Percentiles rank a stretch among this genome's conserved stretches.
phyloP scores from a whole-genome alignment of 2,329 filamentous ascomycete genomes.

The Cercospora citrullina region DNA sequence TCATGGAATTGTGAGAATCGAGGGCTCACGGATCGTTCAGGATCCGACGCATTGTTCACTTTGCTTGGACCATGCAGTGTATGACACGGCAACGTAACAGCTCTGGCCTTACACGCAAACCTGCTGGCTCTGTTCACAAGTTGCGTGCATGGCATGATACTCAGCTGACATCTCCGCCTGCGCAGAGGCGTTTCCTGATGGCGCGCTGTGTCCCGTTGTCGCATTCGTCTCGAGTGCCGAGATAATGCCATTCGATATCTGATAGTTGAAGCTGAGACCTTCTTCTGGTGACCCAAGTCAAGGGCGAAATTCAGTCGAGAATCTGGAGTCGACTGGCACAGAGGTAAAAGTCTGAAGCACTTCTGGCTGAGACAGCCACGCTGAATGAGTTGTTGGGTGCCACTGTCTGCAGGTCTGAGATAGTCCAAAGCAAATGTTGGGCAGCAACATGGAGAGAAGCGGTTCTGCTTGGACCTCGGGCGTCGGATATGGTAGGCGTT shows the following conservation, averaged over 20 bases:
- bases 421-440: not conserved
- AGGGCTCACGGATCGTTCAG: not conserved
- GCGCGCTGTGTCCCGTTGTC: not conserved
- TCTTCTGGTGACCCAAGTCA: not conserved
- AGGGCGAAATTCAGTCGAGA: not conserved
- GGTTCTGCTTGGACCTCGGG: not conserved
- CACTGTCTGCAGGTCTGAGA: not conserved
- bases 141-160: not conserved
- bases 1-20: not conserved
- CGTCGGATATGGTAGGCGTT: not conserved
- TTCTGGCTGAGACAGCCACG: not conserved
- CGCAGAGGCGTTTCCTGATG: constrained; percentile 4
- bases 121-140: not conserved
- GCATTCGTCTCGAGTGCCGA: constrained; percentile 8
- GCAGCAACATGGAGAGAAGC: not conserved
- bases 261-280: not conserved
- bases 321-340: not conserved
- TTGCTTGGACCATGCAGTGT: not conserved
- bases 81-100: not conserved
- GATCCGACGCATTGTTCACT: not conserved
- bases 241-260: constrained; percentile 4
- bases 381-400: not conserved
- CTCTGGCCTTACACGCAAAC: not conserved
- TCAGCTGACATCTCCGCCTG: constrained; percentile 3
- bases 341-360: not conserved